Conservation (phyloP, 2,329 filamentous ascomycete species). For the Penicillium sp. region DNA sequence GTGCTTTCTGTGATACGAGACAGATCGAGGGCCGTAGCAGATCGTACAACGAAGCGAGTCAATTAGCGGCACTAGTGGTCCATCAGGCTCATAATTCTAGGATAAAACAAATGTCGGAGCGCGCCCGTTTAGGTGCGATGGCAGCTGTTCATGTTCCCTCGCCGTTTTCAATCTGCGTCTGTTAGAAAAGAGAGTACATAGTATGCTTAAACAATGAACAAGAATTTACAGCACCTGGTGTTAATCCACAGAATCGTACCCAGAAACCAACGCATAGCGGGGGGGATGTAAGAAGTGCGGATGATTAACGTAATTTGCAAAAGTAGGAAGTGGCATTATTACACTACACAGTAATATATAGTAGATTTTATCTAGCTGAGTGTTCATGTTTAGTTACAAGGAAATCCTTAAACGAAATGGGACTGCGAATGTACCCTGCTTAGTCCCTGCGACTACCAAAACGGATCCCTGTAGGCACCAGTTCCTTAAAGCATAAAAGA, state of each 20-base stretch:
- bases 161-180: no score
- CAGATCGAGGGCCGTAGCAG: conserved; percentile 7
- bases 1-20: conserved; percentile 1
- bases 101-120: background rate
- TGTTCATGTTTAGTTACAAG: background rate
- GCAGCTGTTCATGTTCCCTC: background rate
- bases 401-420: background rate
- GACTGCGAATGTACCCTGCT: background rate
- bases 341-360: no score
- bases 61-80: conserved; percentile 1
- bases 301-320: no score
- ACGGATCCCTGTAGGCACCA: no score
- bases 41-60: conserved; percentile 3
- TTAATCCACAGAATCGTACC: conserved; percentile 8
- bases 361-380: background rate
- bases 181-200: background rate
- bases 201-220: background rate
- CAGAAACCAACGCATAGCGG: conserved; percentile 5
- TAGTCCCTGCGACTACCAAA: background rate
- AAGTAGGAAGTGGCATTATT: background rate
- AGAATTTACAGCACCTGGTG: background rate
- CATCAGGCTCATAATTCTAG: background rate
- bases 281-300: no score
- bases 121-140: background rate
- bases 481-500: no score